Conservation (phyloP, 78 protist species). For the Mantamonas sphyraenae region DNA sequence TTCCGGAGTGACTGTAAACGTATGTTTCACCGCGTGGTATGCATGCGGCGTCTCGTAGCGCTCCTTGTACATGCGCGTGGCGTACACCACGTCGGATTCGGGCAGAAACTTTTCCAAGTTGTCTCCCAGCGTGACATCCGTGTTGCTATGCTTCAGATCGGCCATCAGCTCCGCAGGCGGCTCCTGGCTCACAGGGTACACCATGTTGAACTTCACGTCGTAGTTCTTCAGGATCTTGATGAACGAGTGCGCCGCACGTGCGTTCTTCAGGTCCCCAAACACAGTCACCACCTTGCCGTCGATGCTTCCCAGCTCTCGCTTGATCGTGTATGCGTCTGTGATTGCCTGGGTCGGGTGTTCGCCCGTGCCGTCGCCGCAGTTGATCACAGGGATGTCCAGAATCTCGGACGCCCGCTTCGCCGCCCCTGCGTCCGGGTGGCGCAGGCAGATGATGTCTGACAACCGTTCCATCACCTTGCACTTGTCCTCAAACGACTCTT, state of each 20-base stretch:
- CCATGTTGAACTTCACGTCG: slow-evolving; percentile 44
- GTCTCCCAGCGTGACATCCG: slow-evolving; percentile 4
- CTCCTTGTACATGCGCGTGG: slow-evolving; percentile 85
- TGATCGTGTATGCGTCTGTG: slow-evolving; percentile 80
- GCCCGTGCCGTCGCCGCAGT: slow-evolving; percentile 91
- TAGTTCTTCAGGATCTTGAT: slow-evolving; percentile 51
- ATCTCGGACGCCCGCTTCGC: slow-evolving; percentile 41
- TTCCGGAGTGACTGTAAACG: slow-evolving; percentile 42
- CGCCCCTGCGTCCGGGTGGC: slow-evolving; percentile 81
- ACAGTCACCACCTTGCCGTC: slow-evolving; percentile 69
- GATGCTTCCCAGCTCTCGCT: slow-evolving; percentile 86
- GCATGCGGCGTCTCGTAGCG: slow-evolving; percentile 50
- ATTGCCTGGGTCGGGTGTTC: slow-evolving; percentile 94
- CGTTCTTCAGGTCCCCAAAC: slow-evolving; percentile 86
- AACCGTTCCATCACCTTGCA: background rate
- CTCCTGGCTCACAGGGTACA: slow-evolving; percentile 47
- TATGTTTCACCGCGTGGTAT: slow-evolving; percentile 42
- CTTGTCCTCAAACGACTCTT: background rate
- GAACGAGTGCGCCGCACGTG: slow-evolving; percentile 66
- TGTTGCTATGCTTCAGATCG: slow-evolving; percentile 28
- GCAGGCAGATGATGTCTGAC: slow-evolving; percentile 40
- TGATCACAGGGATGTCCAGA: slow-evolving; percentile 74
- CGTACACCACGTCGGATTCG: slow-evolving; percentile 80
- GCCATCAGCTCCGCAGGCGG: slow-evolving; percentile 60
- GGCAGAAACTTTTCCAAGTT: slow-evolving; percentile 32